Evolutionary conservation across 2,329 filamentous ascomycete genomes (phyloP).

Genomic region (Fusarium illudens): DNA sequence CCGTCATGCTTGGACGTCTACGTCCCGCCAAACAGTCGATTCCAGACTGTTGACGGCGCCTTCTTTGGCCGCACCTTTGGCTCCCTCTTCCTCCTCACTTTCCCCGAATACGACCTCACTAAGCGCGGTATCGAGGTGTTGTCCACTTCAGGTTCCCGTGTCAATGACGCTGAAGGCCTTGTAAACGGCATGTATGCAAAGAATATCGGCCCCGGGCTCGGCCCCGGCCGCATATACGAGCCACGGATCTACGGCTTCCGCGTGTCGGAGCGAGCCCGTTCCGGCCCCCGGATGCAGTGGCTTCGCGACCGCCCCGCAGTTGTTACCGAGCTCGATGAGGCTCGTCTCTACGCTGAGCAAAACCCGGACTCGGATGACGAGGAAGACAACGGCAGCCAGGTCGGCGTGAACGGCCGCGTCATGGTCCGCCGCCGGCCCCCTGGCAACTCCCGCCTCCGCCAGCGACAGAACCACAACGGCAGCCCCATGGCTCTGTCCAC

Average conservation of each 20-base stretch:
- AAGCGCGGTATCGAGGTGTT: constrained; percentile 72
- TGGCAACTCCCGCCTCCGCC: constrained; percentile 53
- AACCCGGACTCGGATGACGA: constrained; percentile 67
- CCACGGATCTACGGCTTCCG: constrained; percentile 96
- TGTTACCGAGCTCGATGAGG: constrained; percentile 85
- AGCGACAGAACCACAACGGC: constrained; percentile 59
- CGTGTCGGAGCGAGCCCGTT: constrained; percentile 88
- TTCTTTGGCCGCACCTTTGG: constrained; percentile 99
- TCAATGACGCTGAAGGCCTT: constrained; percentile 56
- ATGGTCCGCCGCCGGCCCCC: constrained; percentile 55
- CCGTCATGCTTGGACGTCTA: constrained; percentile 97
- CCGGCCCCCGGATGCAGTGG: constrained; percentile 97
- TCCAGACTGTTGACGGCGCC: constrained; percentile 95
- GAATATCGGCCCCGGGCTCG: constrained; percentile 90
- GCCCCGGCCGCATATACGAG: constrained; percentile 85
- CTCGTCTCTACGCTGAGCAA: constrained; percentile 61
- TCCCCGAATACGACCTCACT: constrained; percentile 91
- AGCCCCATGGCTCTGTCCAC: constrained; percentile 66
- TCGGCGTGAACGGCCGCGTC: constrained; percentile 52
- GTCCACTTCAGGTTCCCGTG: constrained; percentile 46
- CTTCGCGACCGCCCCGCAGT: constrained; percentile 83
- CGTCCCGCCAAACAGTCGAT: constrained; percentile 94
- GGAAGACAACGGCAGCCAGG: constrained; percentile 57
- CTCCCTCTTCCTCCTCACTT: constrained; percentile 97
- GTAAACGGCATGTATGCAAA: constrained; percentile 88